Conservation (phyloP, 2,329 filamentous ascomycete genomes). For the Hypoxylon sp. region DNA sequence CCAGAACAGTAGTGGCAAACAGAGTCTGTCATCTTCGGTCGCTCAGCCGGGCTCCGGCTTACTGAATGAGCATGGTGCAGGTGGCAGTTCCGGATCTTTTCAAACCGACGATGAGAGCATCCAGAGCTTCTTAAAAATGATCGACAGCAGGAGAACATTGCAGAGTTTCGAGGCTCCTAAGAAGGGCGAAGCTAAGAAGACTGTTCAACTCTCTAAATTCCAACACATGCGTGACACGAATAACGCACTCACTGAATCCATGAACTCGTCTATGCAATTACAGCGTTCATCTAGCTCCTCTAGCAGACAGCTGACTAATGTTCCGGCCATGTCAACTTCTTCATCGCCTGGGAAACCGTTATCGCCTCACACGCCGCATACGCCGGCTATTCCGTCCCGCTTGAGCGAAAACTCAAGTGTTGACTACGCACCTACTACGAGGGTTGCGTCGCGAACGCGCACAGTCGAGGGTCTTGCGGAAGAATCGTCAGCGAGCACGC, state of each 20-base stretch:
- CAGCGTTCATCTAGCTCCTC: conserved; percentile 85
- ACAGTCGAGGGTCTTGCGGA: conserved; percentile 50
- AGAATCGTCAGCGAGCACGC: conserved; percentile 57
- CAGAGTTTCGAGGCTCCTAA: conserved; percentile 80
- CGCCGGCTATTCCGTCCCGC: conserved; percentile 93
- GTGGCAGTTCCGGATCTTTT: conserved; percentile 76
- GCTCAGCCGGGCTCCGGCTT: conserved; percentile 84
- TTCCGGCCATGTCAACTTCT: conserved; percentile 82
- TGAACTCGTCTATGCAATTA: conserved; percentile 89
- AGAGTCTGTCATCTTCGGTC: conserved; percentile 78
- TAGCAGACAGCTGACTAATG: conserved; percentile 71
- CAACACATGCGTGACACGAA: conserved; percentile 92
- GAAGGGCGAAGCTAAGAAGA: conserved; percentile 79
- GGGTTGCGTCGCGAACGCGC: conserved; percentile 49
- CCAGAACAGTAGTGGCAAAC: conserved; percentile 84
- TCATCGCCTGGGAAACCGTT: conserved; percentile 92
- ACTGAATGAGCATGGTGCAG: conserved; percentile 77
- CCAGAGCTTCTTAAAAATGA: conserved; percentile 88
- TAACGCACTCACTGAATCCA: conserved; percentile 89
- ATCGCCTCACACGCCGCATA: conserved; percentile 91
- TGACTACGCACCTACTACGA: conserved; percentile 67
- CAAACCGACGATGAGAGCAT: conserved; percentile 91
- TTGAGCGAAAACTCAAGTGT: conserved; percentile 90
- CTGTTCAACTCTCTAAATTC: conserved; percentile 86
- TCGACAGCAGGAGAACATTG: conserved; percentile 90